These are phyloP conservation scores for Diaporthe eres DNA, from an alignment of 2,329 filamentous ascomycete genomes.

Conservation along the genomic window DNA sequence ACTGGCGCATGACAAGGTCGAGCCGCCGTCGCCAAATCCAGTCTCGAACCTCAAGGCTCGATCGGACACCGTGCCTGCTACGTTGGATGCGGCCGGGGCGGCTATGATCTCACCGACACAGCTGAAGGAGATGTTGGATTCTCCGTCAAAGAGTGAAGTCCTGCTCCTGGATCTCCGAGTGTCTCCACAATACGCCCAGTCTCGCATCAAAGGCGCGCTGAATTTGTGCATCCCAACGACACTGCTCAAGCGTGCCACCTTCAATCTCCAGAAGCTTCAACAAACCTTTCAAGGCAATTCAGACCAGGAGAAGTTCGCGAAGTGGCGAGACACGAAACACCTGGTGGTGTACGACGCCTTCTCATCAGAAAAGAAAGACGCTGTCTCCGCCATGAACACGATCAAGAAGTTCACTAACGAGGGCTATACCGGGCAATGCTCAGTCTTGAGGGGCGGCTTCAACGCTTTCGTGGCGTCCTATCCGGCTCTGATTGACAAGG, in stretches of 20 bases:
- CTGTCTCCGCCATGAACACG: constrained; percentile 84
- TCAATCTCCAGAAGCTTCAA: constrained; percentile 88
- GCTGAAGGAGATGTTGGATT: constrained; percentile 70
- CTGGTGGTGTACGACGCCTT: constrained; percentile 91
- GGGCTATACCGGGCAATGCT: constrained; percentile 81
- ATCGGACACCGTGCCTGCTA: constrained; percentile 65
- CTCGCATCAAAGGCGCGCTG: constrained; percentile 83
- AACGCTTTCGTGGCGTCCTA: constrained; percentile 77
- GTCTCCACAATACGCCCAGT: constrained; percentile 82
- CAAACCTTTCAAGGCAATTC: constrained; percentile 84
- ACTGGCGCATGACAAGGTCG: constrained; percentile 62
- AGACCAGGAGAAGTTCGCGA: constrained; percentile 80
- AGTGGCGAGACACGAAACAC: constrained; percentile 80
- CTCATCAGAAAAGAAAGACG: constrained; percentile 85
- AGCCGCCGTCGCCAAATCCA: constrained; percentile 55
- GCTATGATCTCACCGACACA: constrained; percentile 67
- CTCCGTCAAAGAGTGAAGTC: constrained; percentile 57
- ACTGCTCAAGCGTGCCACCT: constrained; percentile 89
- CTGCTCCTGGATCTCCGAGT: constrained; percentile 90
- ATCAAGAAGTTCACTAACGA: constrained; percentile 93
- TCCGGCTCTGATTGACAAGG: constrained; percentile 73
- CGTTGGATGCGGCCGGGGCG: constrained; percentile 61
- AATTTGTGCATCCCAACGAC: constrained; percentile 97
- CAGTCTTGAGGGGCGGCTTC: constrained; percentile 88
- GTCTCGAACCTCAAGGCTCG: constrained; percentile 50